A percentile compares a stretch with the other conserved stretches of the same genome.
These are phyloP conservation scores for Epichloe uncinata DNA, from an alignment of 2,329 filamentous ascomycete genomes.

Conservation along the genomic window DNA sequence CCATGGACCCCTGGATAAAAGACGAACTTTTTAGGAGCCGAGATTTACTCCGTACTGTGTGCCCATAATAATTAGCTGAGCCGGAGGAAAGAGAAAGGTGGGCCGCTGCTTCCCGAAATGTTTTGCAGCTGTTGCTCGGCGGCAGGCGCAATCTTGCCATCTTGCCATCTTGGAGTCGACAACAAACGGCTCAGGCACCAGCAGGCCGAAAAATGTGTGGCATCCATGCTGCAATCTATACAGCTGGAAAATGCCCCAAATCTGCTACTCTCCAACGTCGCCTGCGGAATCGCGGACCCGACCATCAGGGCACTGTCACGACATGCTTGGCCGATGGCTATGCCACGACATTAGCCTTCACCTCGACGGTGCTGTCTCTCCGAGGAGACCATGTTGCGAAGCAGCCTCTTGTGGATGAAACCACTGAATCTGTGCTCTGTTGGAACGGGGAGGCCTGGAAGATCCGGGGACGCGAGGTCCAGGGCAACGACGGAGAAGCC, in stretches of 20 bases:
- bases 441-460: conserved; percentile 98
- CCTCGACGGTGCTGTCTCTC: conserved; percentile 83
- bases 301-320: conserved; percentile 36
- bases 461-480: conserved; percentile 42
- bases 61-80: no score
- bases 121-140: neutral
- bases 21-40: no score
- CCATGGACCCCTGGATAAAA: no score
- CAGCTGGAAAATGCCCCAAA: conserved; percentile 14
- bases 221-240: conserved; percentile 40
- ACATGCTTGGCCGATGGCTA: conserved; percentile 14
- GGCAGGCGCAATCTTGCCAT: neutral
- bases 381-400: conserved; percentile 56
- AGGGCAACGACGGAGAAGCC: conserved; percentile 64
- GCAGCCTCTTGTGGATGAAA: conserved; percentile 56
- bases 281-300: conserved; percentile 45
- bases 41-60: no score
- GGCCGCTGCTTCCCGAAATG: neutral
- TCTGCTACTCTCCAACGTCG: conserved; percentile 26
- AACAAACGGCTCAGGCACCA: no score
- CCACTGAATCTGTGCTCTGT: conserved; percentile 57
- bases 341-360: conserved; percentile 43
- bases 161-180: no score
- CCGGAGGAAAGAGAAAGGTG: neutral
- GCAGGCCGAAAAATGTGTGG: conserved; percentile 39